Evolutionary conservation across 2,329 filamentous ascomycete species (phyloP), one percentile per base, ranked within the genome.

Genomic region (Neocucurbitaria cava): DNA sequence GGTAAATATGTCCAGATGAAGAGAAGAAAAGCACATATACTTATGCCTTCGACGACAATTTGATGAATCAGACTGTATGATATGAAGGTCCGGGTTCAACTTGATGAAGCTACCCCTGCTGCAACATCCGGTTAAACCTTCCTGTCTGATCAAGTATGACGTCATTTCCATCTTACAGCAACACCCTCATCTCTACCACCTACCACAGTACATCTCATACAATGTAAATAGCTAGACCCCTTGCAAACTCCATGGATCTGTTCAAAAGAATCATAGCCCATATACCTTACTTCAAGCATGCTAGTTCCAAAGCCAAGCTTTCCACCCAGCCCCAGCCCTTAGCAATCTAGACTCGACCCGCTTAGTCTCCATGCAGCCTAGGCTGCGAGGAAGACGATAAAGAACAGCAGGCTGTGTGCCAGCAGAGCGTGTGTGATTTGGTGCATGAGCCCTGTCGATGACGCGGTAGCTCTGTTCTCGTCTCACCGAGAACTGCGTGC

Each of bases 251-350:
- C n/a, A n/a, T n/a, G n/a, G n/a, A n/a, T n/a, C n/a, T n/a, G n/a
- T n/a, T n/a, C n/a, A n/a, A n/a, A n/a, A 9, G 9, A 26, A 26
- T 5, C 24, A 26, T 2, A 26, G 24, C 3, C 30, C 30, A 11
- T n/a, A 18, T 38, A 38, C 13, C 13, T n/a, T 21, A 9, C 35
- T n/a, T 38, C 7, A 8, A 7, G 8, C 35, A 8, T 18, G 35
- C n/a, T 38, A 18, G 8, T 17, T 15, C 43, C 30, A 24, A 40
- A 52, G 49, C 50, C 55, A 58, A 58, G 55, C 50, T 54, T 45
- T 10, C 40, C 49, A 55, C 58, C 58, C 58, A 60, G 54, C 54
- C 31, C 50, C 24, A 36, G 17, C 18, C 46, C 42, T 42, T 28
- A 9, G 36, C 31, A 23, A 46, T 36, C 48, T 36, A 43, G 57